Conservation (phyloP, 345 rosid species). For the Ailanthus altissimus region DNA sequence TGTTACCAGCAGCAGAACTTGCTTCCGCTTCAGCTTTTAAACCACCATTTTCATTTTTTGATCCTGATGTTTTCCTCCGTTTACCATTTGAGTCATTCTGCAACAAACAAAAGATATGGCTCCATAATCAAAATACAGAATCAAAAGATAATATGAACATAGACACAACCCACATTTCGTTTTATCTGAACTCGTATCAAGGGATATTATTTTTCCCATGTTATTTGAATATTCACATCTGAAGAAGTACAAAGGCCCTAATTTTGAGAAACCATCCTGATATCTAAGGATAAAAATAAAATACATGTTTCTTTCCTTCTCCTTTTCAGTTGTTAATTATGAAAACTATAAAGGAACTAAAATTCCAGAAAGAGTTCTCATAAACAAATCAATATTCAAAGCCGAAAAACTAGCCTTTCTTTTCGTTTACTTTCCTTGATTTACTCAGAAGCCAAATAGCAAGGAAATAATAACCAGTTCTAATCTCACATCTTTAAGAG, state of each 20-base stretch:
- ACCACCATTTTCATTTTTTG: conserved; percentile 50
- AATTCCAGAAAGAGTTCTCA: not conserved
- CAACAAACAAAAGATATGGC: conserved; percentile 14
- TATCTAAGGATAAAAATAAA: not conserved
- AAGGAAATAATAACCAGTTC: not conserved
- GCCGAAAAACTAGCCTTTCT: not conserved
- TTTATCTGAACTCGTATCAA: not conserved
- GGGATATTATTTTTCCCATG: not conserved
- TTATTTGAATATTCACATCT: not conserved
- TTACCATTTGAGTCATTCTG: conserved; percentile 69
- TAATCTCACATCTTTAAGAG: conserved; percentile 6
- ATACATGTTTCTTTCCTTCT: not conserved
- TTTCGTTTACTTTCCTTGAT: not conserved
- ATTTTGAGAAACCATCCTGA: not conserved
- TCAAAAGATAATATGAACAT: not conserved
- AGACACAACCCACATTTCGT: not conserved
- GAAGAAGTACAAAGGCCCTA: not conserved
- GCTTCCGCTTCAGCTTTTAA: conserved; percentile 66
- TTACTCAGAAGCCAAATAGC: not conserved
- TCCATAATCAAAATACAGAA: not conserved
- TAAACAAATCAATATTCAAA: not conserved
- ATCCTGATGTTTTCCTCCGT: conserved; percentile 46
- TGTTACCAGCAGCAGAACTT: conserved; percentile 60
- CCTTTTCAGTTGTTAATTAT: not conserved
- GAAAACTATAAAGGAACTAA: not conserved